A percentile compares a stretch with the other conserved stretches of the same genome.
phyloP scores from a whole-genome alignment of 345 rosid species.

The Dipteronia sinensis region DNA sequence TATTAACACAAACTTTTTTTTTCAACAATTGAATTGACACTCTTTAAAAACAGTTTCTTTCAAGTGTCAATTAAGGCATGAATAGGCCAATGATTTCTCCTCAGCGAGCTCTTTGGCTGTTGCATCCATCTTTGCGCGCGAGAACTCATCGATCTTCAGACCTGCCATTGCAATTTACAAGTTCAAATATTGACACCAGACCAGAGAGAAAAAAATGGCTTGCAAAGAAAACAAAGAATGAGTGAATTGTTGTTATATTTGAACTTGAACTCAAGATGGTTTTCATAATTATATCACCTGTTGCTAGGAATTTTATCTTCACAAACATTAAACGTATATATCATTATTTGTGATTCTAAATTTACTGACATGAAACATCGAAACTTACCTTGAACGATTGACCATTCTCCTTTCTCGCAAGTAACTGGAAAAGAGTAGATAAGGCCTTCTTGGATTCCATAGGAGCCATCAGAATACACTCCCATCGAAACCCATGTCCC shows the following conservation, averaged over 20 bases:
- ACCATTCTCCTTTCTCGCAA: conserved; percentile 79
- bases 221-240: not conserved
- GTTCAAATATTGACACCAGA: not conserved
- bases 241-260: not conserved
- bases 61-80: conserved; percentile 44
- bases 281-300: no score
- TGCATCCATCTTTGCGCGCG: conserved; percentile 76
- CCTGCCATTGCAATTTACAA: conserved; percentile 36
- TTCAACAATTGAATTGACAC: not conserved
- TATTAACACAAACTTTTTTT: not conserved
- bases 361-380: no score
- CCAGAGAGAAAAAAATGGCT: not conserved
- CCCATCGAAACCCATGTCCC: conserved; percentile 95
- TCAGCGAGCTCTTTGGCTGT: conserved; percentile 73
- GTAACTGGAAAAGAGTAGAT: conserved; percentile 82
- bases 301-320: not conserved
- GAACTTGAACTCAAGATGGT: no score
- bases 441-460: conserved; percentile 66
- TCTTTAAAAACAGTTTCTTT: not conserved
- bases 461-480: conserved; percentile 90
- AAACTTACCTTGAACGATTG: conserved; percentile 57
- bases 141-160: conserved; percentile 63
- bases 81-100: conserved; percentile 70
- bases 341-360: not conserved
- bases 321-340: not conserved